Evolutionary conservation across 2,329 filamentous ascomycete species (phyloP).

Genomic region (Beauveria pseudobassiana): DNA sequence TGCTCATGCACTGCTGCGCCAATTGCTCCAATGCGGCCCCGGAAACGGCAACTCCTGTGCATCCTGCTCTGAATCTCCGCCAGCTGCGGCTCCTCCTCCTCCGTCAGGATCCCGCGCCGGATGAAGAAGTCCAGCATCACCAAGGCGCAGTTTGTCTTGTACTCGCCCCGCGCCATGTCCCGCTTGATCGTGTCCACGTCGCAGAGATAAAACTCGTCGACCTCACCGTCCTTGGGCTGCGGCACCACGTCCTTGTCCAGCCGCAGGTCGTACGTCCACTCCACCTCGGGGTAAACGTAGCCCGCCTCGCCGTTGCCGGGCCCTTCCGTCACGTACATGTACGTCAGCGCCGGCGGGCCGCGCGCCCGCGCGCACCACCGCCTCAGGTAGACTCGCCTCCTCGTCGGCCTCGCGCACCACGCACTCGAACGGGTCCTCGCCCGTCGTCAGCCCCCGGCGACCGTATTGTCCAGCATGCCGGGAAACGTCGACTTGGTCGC

Average conservation of each 20-base stretch:
- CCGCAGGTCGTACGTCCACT: conserved; percentile 87
- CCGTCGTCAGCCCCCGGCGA: conserved; percentile 72
- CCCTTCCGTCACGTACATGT: conserved; percentile 72
- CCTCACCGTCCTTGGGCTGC: conserved; percentile 79
- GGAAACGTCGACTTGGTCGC: conserved; percentile 78
- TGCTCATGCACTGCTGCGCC: conserved; percentile 16
- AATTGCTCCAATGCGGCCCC: conserved; percentile 46
- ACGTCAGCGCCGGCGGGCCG: conserved; percentile 64
- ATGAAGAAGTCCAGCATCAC: conserved; percentile 86
- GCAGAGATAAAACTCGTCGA: conserved; percentile 74
- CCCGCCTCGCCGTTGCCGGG: conserved; percentile 72
- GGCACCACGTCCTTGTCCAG: conserved; percentile 61
- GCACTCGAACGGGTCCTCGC: conserved; percentile 73
- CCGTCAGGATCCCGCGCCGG: conserved; percentile 71
- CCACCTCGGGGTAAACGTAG: conserved; percentile 80
- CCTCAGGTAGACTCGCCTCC: conserved; percentile 73
- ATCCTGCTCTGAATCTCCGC: conserved; percentile 67
- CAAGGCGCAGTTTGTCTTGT: conserved; percentile 88
- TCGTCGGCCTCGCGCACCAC: conserved; percentile 81
- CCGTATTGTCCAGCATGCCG: conserved; percentile 91
- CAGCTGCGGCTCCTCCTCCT: conserved; percentile 71
- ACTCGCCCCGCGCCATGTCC: conserved; percentile 63
- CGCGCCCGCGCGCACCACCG: conserved; percentile 54
- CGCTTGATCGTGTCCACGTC: conserved; percentile 67
- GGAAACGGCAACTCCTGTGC: conserved; percentile 79